phyloP scores from a whole-genome alignment of 805 yeast genomes.

The Nakazawaea ishiwadae region DNA sequence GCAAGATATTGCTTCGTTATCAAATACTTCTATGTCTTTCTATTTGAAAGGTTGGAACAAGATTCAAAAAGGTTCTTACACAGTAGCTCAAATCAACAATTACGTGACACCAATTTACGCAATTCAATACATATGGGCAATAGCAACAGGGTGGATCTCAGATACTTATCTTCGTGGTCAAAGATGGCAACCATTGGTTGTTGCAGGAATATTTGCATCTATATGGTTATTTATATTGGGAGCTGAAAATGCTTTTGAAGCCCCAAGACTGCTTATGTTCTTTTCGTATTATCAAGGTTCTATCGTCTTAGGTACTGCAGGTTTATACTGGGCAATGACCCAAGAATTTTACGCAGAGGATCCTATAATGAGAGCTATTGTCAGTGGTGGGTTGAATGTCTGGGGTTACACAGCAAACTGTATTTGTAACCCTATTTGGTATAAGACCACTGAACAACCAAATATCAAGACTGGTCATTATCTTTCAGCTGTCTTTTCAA shows the following conservation, averaged over 20 bases:
- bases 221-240: constrained; percentile 15
- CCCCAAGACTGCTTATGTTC: constrained; percentile 17
- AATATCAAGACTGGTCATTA: constrained; percentile 19
- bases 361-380: constrained; percentile 15
- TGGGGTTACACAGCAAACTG: constrained; percentile 17
- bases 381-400: constrained; percentile 18
- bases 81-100: constrained; percentile 16
- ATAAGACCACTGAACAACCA: constrained; percentile 16
- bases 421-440: constrained; percentile 18
- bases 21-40: constrained; percentile 17
- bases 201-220: constrained; percentile 11
- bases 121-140: constrained; percentile 13
- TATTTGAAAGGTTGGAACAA: constrained; percentile 20
- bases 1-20: constrained; percentile 16
- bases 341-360: constrained; percentile 18
- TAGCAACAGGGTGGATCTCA: constrained; percentile 17
- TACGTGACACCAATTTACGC: constrained; percentile 18
- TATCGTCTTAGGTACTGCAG: constrained; percentile 17
- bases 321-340: constrained; percentile 18
- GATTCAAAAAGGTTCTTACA: constrained; percentile 14
- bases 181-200: constrained; percentile 18
- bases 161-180: constrained; percentile 17
- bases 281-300: constrained; percentile 17
- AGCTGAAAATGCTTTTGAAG: constrained; percentile 16
- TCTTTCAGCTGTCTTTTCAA: constrained; percentile 13